phyloP scores from a whole-genome alignment of 176 grass and related monocot genomes.

The Oropetium thomaeum region DNA sequence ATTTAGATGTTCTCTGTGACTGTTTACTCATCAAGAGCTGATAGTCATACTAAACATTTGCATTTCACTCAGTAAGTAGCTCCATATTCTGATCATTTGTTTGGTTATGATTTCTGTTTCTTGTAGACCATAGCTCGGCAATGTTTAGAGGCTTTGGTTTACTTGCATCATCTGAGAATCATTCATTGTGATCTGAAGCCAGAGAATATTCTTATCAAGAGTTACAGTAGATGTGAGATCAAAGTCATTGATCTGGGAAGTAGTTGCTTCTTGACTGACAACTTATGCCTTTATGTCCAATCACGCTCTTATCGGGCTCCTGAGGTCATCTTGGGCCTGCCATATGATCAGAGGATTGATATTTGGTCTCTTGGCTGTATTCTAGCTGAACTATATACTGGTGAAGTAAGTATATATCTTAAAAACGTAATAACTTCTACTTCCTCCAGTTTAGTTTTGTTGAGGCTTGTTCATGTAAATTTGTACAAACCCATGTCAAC shows the following conservation, averaged over 20 bases:
- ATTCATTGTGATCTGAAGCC: slow-evolving; percentile 95
- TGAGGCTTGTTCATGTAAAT: no score
- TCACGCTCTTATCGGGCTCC: slow-evolving; percentile 98
- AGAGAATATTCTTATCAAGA: slow-evolving; percentile 98
- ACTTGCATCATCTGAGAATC: slow-evolving; percentile 84
- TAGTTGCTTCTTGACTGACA: slow-evolving; percentile 94
- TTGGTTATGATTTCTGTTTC: slow-evolving; percentile 6
- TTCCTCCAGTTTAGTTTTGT: neutral
- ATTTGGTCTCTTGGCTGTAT: slow-evolving; percentile 99
- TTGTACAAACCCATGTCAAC: neutral
- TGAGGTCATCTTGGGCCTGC: slow-evolving; percentile 90
- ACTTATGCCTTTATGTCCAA: slow-evolving; percentile 81
- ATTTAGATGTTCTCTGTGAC: slow-evolving; percentile 20
- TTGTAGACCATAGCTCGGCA: slow-evolving; percentile 81
- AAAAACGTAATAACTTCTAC: neutral
- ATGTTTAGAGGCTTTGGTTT: slow-evolving; percentile 86
- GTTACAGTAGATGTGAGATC: slow-evolving; percentile 95
- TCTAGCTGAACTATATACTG: slow-evolving; percentile 80
- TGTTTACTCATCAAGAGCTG: neutral
- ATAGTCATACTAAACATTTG: neutral
- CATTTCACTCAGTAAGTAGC: neutral
- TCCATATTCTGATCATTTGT: neutral
- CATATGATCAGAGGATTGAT: slow-evolving; percentile 96
- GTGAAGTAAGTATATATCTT: slow-evolving; percentile 57
- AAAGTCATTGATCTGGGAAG: slow-evolving; percentile 99